Percentiles rank a stretch among this genome's conserved stretches.
phyloP scores from a whole-genome alignment of 106 monocot species.

The Gastrodia elata region DNA sequence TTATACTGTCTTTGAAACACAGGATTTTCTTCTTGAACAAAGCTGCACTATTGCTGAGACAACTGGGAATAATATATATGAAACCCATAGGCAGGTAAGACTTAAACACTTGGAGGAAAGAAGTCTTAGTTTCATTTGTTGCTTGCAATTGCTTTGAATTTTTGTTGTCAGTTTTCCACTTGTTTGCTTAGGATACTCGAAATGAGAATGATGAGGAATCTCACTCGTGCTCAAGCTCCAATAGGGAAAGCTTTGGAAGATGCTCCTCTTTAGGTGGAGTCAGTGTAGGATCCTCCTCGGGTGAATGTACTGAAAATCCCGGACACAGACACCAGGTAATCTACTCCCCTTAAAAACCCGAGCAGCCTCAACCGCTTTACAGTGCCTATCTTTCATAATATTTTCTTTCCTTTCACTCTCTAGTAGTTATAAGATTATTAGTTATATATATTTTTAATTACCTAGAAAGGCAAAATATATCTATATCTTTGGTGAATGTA shows the following conservation, averaged over 20 bases:
- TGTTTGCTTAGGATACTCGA: conserved; percentile 38
- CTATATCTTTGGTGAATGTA: too few relatives aligned
- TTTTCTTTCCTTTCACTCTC: background rate
- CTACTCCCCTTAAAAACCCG: background rate
- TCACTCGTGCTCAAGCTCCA: conserved; percentile 74
- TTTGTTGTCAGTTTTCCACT: background rate
- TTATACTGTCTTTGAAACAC: background rate
- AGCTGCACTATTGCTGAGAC: conserved; percentile 29
- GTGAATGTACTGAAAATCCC: conserved; percentile 29
- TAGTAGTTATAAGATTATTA: too few relatives aligned
- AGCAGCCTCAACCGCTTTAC: background rate
- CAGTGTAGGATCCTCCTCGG: conserved; percentile 62
- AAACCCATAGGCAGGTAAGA: conserved; percentile 37
- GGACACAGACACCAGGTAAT: conserved; percentile 48
- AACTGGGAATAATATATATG: conserved; percentile 24
- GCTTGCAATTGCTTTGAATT: background rate
- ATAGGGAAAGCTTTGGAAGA: conserved; percentile 88
- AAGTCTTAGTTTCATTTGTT: conserved; percentile 1
- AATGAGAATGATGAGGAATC: conserved; percentile 50
- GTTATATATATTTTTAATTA: too few relatives aligned
- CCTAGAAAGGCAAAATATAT: too few relatives aligned
- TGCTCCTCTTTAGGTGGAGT: conserved; percentile 77
- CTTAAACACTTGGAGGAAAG: background rate
- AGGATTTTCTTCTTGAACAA: conserved; percentile 58
- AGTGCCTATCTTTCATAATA: background rate